Base-by-base conservation (phyloP, 2,329 filamentous ascomycete genomes). In the Phaeosphaeriaceae sp. region DNA sequence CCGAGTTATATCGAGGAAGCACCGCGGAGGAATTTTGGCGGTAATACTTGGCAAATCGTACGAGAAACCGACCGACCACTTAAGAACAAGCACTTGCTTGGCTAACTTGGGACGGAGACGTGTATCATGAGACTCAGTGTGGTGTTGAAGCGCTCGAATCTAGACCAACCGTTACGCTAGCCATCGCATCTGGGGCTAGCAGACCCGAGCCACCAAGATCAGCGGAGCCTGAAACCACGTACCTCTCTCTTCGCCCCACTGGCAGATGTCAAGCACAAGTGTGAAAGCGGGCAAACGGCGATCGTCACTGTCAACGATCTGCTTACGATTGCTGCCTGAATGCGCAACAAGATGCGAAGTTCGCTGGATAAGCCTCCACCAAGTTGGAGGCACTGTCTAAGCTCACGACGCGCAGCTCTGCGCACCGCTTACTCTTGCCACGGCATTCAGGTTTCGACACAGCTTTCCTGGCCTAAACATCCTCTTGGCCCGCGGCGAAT, bases 221-320 rank as follows among this genome's bases (percentile, higher is more conserved):
- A 9, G 20, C 48, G 33, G 31, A 51, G 19, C 36, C 20, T 42
- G 48, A 51, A 51, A 51, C 48, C 20, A 33, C 20, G 13, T 17
- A 20, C 15, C 20, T 42, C 42, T 22, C 13, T 22, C 13, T 36
- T 36, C 31, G 31, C 21, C n/a, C 31, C 31, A 36, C 31, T 47
- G 25, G 31, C 31, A 49, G 17, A 22, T 48, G 45, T n/a, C 33
- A 42, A n/a, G 15, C 11, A 36, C 13, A 7, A 36, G 7, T 36
- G 31, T 4, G n/a, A 36, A 15, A 24, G 44, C 31, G 45, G 52
- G 46, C 21, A 46, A 54, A 46, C 53, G 13, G 46, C 40, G 53
- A 48, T 48, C 53, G 45, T 44, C 53, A 20, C 48, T 41, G 31
- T 11, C 31, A 36, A 25, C 10, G 17, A 15, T n/a, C 21, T 22